Conservation (phyloP, 768 basidiomycete species). For the Mrakia gelida region DNA sequence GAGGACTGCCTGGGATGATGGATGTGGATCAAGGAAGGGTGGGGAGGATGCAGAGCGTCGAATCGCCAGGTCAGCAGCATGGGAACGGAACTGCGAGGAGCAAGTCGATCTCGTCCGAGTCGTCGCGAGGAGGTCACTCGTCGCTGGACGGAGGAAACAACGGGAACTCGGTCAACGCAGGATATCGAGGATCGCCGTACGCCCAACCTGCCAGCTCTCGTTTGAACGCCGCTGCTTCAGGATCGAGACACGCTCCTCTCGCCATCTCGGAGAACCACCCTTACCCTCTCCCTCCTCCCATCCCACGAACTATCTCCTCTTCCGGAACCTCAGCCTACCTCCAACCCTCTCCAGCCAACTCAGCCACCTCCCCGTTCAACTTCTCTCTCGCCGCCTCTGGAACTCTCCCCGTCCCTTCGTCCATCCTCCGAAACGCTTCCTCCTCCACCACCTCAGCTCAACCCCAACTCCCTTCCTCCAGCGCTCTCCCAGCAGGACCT, state of each 20-base stretch:
- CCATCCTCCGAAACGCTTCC: slow-evolving; percentile 2
- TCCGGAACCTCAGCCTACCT: slow-evolving; percentile 11
- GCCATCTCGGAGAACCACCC: slow-evolving; percentile 27
- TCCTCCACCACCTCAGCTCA: not conserved
- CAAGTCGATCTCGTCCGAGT: slow-evolving; percentile 18
- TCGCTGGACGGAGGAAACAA: not conserved
- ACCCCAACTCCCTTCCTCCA: not conserved
- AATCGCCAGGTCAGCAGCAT: slow-evolving; percentile 13
- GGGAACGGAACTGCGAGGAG: not conserved
- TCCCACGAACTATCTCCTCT: slow-evolving; percentile 20
- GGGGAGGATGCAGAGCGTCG: slow-evolving; percentile 1
- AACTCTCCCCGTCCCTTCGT: not conserved
- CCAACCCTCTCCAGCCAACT: not conserved
- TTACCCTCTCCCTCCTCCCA: slow-evolving; percentile 25
- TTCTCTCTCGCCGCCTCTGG: not conserved
- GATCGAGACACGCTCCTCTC: slow-evolving; percentile 8
- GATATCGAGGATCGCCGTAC: not conserved
- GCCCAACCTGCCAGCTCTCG: not conserved
- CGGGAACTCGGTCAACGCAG: not conserved
- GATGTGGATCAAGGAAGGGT: not conserved
- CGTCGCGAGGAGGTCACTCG: slow-evolving; percentile 15
- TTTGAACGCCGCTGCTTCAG: not conserved
- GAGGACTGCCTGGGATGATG: not conserved
- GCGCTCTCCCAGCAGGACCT: not conserved
- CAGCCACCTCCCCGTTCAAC: not conserved